Conservation (phyloP, 176 grass and related monocot species). For the Pontederia crassipes region DNA sequence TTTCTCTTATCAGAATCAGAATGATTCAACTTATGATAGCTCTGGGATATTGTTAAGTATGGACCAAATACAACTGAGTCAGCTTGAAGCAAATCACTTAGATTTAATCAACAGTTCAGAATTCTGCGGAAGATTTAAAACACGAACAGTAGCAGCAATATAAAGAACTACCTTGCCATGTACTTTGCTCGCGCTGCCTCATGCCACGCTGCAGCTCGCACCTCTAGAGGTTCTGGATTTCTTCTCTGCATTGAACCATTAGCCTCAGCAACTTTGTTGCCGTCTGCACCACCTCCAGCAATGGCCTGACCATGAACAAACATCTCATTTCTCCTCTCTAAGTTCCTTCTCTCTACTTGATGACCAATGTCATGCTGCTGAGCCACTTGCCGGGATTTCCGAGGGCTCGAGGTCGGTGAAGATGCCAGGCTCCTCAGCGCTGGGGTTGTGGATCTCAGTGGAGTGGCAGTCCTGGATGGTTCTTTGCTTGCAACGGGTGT, state of each 20-base stretch:
- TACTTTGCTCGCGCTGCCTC: slow-evolving; percentile 81
- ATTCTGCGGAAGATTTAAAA: too few relatives aligned
- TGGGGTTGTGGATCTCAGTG: slow-evolving; percentile 58
- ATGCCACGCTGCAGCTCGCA: slow-evolving; percentile 67
- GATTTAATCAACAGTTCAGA: too few relatives aligned
- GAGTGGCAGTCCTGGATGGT: slow-evolving; percentile 77
- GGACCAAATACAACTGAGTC: too few relatives aligned
- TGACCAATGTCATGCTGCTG: slow-evolving; percentile 8
- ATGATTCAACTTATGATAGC: too few relatives aligned
- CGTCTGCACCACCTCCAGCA: slow-evolving; percentile 3
- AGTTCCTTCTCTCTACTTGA: slow-evolving; percentile 21
- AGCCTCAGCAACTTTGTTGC: slow-evolving; percentile 12
- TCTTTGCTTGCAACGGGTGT: slow-evolving; percentile 97
- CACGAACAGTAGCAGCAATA: not conserved
- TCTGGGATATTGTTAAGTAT: too few relatives aligned
- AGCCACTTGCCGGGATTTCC: not conserved
- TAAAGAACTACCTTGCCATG: slow-evolving; percentile 50
- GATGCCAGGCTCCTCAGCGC: slow-evolving; percentile 54
- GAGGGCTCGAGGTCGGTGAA: slow-evolving; percentile 59
- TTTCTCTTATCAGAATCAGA: too few relatives aligned
- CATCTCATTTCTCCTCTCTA: slow-evolving; percentile 4
- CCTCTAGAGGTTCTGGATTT: slow-evolving; percentile 39
- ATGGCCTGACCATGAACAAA: not conserved
- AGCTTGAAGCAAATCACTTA: not conserved
- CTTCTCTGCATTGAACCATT: not conserved